Evolutionary conservation across 352 stramenopile species (phyloP), one percentile per base, ranked within the genome.

Genomic region (Ophiocytium majus): DNA sequence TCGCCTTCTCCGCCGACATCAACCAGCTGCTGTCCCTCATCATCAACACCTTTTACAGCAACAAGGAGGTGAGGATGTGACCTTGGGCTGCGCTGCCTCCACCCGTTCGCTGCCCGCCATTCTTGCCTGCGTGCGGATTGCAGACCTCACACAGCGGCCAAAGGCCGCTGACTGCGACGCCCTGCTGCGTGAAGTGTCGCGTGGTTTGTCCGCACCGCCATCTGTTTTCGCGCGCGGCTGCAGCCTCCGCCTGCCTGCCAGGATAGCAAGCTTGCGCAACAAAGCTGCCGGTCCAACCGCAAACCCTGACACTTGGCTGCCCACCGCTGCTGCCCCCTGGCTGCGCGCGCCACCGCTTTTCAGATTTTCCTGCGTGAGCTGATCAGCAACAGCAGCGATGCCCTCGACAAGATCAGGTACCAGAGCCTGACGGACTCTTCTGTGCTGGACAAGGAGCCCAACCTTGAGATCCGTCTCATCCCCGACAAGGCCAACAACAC

Each of bases 1-100:
- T 99, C 90, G 97, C 97, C 89, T 99, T 99, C 93, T 98, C 94
- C 83, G 97, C 97, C 85, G 97, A 99, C 91, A 99, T 99, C 94
- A 99, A 98, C 92, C 97, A 99, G 93, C 93, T 99, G 81, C 92
- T 99, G 91, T 98, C 94, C 88, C 91, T 99, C 89, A 99, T 96
- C 87, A 96, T 96, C 91, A 96, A 96, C 92, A 98, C 96, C 85
- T 99, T 99, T 91, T 99, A 99, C 95, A 98, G 95, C 87, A 99
- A 99, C 96, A 99, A 99, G 94, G 97, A 99, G 80, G 85, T 88
- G 66, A 85, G 81, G 17, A 83, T 57, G 5, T 57, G 43, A 57
- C 14, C 14, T 76, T 19, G 19, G 23, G 19, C 19, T 71, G 57
- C 57, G 23, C 57, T 71, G 57, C 23, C 23, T 0, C 19, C 57